These are phyloP conservation scores for Wickerhamiella lipophila DNA, from an alignment of 805 yeast genomes.

Conservation along the genomic window DNA sequence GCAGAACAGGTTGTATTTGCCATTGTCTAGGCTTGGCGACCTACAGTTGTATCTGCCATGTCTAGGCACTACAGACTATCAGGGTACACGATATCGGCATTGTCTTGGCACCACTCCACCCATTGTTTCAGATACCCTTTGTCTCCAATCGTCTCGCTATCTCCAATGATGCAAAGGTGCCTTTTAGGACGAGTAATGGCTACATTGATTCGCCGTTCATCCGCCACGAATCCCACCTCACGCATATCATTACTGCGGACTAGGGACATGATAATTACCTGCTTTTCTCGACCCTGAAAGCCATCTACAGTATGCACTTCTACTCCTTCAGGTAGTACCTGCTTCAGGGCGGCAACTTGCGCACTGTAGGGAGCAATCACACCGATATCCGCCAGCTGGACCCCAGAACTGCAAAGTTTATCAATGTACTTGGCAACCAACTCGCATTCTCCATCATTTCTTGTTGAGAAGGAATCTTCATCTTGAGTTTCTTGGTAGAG, in stretches of 20 bases:
- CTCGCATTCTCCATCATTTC: conserved; percentile 62
- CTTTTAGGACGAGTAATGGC: conserved; percentile 85
- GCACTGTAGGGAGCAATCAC: conserved; percentile 84
- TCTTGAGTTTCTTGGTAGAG: conserved; percentile 48
- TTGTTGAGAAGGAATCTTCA: conserved; percentile 31
- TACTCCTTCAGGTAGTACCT: conserved; percentile 31
- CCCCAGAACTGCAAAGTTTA: conserved; percentile 40
- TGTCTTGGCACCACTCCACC: conserved; percentile 11
- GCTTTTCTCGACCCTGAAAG: conserved; percentile 93
- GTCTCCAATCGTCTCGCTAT: conserved; percentile 25
- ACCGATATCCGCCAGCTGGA: conserved; percentile 51
- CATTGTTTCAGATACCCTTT: conserved; percentile 5
- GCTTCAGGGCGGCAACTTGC: conserved; percentile 56
- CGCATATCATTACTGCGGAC: conserved; percentile 64
- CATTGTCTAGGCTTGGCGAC: too few relatives aligned
- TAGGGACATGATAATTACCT: conserved; percentile 62
- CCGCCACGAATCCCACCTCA: conserved; percentile 73
- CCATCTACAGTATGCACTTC: conserved; percentile 92
- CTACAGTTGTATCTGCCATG: too few relatives aligned
- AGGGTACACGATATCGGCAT: conserved; percentile 9
- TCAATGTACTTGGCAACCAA: conserved; percentile 47
- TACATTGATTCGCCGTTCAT: conserved; percentile 71
- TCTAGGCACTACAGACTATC: neutral
- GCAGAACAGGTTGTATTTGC: too few relatives aligned
- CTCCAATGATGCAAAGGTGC: conserved; percentile 78